phyloP scores from a whole-genome alignment of 1,284 basidiomycete species.

The Laetiporus sulphureus region DNA sequence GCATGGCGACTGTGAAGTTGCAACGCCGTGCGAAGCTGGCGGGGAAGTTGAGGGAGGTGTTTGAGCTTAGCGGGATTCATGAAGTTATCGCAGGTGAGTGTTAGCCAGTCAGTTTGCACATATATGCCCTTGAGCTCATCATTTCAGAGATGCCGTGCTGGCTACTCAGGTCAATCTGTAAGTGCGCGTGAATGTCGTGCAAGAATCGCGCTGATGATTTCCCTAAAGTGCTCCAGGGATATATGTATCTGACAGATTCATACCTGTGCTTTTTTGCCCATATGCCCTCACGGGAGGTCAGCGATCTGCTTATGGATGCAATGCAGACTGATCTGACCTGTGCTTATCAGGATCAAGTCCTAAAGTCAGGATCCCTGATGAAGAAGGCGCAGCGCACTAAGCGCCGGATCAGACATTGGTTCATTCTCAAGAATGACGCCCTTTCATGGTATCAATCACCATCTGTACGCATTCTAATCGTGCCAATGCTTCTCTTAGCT shows the following conservation, averaged over 20 bases:
- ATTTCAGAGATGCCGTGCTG: conserved; percentile 80
- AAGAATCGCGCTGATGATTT: conserved; percentile 9
- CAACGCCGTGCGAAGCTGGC: conserved; percentile 69
- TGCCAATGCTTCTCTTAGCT: conserved; percentile 4
- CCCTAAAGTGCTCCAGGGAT: conserved; percentile 81
- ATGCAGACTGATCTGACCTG: conserved; percentile 1
- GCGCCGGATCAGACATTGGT: conserved; percentile 91
- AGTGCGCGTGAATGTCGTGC: conserved; percentile 30
- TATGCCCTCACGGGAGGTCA: conserved; percentile 81
- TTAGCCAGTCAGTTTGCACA: not conserved
- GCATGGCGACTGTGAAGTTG: conserved; percentile 65
- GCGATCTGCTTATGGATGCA: conserved; percentile 10
- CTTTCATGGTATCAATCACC: conserved; percentile 95
- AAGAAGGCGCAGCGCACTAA: conserved; percentile 85
- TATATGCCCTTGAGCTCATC: not conserved
- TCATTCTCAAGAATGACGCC: conserved; percentile 88
- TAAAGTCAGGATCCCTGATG: conserved; percentile 80
- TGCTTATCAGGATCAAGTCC: conserved; percentile 63
- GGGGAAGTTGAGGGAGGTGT: conserved; percentile 81
- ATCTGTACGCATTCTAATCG: conserved; percentile 43
- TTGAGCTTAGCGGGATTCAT: conserved; percentile 70
- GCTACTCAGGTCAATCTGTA: conserved; percentile 80
- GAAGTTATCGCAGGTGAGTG: conserved; percentile 76
- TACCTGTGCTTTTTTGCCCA: conserved; percentile 97
- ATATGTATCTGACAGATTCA: conserved; percentile 90